Percentiles rank a stretch among this genome's conserved stretches.
Conservation (phyloP, 1,284 basidiomycete genomes). For the Pseudozyma sp. region DNA sequence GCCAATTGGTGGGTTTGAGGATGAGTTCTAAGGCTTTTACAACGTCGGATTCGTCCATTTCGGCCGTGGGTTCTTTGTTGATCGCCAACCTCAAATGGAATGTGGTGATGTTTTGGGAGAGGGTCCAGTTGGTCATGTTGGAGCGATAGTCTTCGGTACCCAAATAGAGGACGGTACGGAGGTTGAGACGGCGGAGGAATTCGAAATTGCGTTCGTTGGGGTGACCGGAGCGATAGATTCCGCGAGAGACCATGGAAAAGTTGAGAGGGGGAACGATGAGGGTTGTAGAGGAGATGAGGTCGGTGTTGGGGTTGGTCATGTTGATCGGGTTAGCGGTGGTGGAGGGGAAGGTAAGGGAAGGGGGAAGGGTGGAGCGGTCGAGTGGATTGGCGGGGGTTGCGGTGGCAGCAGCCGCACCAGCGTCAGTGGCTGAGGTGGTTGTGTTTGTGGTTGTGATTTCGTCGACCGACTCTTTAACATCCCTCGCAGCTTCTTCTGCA, state of each 20-base stretch:
- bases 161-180: slow-evolving; percentile 63
- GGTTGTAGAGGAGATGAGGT: slow-evolving; percentile 13
- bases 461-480: not conserved
- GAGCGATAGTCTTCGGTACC: slow-evolving; percentile 64
- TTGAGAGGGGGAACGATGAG: slow-evolving; percentile 67
- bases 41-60: slow-evolving; percentile 64
- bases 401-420: not conserved
- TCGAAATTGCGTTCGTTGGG: slow-evolving; percentile 68
- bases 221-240: slow-evolving; percentile 66
- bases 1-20: slow-evolving; percentile 56
- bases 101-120: slow-evolving; percentile 42
- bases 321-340: slow-evolving; percentile 2
- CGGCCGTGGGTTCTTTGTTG: slow-evolving; percentile 67
- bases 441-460: not conserved
- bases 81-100: slow-evolving; percentile 63
- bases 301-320: not conserved
- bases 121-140: slow-evolving; percentile 56
- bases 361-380: not conserved
- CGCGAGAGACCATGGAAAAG: slow-evolving; percentile 65
- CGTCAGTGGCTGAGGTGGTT: not conserved
- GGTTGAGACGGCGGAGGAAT: slow-evolving; percentile 60
- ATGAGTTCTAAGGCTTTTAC: slow-evolving; percentile 51
- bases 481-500: too few species aligned
- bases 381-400: not conserved
- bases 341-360: not conserved